Conservation (phyloP, 2,329 filamentous ascomycete genomes). For the Akanthomyces uredinophilus region DNA sequence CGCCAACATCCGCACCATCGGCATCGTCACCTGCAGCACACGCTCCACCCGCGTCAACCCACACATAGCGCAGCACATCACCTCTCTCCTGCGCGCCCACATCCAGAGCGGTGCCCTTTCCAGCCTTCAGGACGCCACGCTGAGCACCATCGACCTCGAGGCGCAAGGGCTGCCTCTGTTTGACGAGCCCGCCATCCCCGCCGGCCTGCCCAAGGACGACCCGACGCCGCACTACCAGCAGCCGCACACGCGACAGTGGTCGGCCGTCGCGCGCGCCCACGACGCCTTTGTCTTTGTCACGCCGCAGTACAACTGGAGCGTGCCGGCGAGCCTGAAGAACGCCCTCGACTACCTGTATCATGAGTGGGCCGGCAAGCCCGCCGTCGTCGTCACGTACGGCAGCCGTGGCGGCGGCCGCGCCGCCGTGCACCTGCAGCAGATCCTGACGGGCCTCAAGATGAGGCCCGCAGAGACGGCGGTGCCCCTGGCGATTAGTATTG, state of each 20-base stretch:
- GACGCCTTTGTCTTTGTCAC: slow-evolving; percentile 45
- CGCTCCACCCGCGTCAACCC: slow-evolving; percentile 30
- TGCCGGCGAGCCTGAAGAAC: slow-evolving; percentile 53
- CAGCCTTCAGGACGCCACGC: slow-evolving; percentile 14
- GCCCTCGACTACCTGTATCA: slow-evolving; percentile 57
- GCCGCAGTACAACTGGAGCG: slow-evolving; percentile 53
- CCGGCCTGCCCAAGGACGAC: slow-evolving; percentile 29
- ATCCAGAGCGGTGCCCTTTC: not conserved
- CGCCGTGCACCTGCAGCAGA: slow-evolving; percentile 17
- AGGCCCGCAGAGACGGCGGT: not conserved
- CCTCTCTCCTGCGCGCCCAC: slow-evolving; percentile 18
- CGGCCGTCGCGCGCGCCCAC: slow-evolving; percentile 35
- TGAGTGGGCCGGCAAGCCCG: slow-evolving; percentile 53
- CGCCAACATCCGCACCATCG: slow-evolving; percentile 22
- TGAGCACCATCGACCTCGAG: slow-evolving; percentile 32
- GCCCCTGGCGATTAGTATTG: not conserved
- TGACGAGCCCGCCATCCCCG: slow-evolving; percentile 37
- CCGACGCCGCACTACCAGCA: slow-evolving; percentile 30
- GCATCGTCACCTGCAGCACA: slow-evolving; percentile 33
- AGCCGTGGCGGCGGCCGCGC: slow-evolving; percentile 33
- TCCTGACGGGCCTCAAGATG: slow-evolving; percentile 18
- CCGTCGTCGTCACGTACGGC: slow-evolving; percentile 50
- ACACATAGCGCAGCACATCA: slow-evolving; percentile 30
- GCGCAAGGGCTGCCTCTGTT: slow-evolving; percentile 39
- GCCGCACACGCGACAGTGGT: slow-evolving; percentile 42